Evolutionary conservation across 2,329 filamentous ascomycete species (phyloP).

Genomic region (Apiospora koreana): DNA sequence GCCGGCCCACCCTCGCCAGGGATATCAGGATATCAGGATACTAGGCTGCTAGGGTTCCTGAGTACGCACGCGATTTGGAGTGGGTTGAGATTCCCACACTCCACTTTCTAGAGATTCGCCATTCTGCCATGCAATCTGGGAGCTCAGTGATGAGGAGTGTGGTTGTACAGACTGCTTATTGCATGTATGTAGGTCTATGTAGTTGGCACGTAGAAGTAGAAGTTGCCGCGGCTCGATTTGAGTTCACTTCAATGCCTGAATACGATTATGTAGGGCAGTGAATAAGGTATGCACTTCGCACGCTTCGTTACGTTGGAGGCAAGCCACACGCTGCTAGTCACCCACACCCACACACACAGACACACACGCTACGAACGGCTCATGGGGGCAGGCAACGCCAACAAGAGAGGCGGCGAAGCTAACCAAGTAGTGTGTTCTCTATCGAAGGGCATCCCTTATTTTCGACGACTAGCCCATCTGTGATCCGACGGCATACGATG

Average conservation of each 20-base stretch:
- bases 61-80: neutral
- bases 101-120: neutral
- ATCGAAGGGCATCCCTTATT: neutral
- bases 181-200: neutral
- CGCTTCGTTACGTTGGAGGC: neutral
- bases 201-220: neutral
- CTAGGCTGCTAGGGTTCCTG: neutral
- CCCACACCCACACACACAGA: neutral
- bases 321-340: neutral
- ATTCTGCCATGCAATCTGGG: no score
- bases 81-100: neutral
- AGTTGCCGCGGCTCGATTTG: neutral
- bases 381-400: no score
- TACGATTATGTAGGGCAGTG: neutral
- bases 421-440: neutral
- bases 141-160: no score
- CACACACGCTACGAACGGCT: neutral
- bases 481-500: slow-evolving; percentile 18
- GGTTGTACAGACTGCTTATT: neutral
- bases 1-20: neutral
- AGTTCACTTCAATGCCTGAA: neutral
- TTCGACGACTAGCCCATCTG: neutral
- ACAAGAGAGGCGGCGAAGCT: slow-evolving; percentile 1
- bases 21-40: no score
- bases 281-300: neutral